phyloP scores from a whole-genome alignment of 768 basidiomycete genomes.

The Lactarius deliciosus region DNA sequence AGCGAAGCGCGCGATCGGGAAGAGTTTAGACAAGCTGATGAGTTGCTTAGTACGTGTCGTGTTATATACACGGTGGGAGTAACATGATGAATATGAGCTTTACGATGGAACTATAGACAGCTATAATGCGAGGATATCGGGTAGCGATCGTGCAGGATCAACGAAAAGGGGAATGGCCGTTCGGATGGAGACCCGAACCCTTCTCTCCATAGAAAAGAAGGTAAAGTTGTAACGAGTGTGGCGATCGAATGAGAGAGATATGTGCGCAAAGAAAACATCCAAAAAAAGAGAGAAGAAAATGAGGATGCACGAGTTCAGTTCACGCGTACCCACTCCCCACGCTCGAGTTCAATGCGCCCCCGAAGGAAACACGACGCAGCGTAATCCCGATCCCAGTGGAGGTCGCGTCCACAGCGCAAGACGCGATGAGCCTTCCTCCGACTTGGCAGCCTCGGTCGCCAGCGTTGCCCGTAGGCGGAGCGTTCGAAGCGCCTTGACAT shows the following conservation, averaged over 20 bases:
- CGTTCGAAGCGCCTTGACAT: constrained; percentile 33
- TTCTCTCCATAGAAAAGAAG: not conserved
- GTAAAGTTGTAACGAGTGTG: not conserved
- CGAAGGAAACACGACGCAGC: constrained; percentile 34
- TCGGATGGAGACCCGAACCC: not conserved
- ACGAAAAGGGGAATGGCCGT: not conserved
- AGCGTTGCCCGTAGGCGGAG: constrained; percentile 39
- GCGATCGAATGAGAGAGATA: not conserved
- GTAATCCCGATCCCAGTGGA: constrained; percentile 31
- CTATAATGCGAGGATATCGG: not conserved
- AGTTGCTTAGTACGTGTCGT: not conserved
- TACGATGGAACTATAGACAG: not conserved
- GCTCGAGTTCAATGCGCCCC: constrained; percentile 32
- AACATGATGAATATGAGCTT: not conserved
- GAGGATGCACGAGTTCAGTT: not conserved
- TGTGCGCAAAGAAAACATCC: not conserved
- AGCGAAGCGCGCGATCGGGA: too few species aligned
- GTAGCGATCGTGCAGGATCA: not conserved
- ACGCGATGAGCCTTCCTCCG: constrained; percentile 36
- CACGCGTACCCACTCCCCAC: constrained; percentile 9
- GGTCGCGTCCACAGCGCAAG: constrained; percentile 34
- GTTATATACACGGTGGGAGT: not conserved
- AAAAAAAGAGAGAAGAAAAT: not conserved
- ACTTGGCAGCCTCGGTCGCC: constrained; percentile 39
- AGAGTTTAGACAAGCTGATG: not conserved